Base-by-base conservation (phyloP, 306 rosid genomes). In the Cicer arietinum region DNA sequence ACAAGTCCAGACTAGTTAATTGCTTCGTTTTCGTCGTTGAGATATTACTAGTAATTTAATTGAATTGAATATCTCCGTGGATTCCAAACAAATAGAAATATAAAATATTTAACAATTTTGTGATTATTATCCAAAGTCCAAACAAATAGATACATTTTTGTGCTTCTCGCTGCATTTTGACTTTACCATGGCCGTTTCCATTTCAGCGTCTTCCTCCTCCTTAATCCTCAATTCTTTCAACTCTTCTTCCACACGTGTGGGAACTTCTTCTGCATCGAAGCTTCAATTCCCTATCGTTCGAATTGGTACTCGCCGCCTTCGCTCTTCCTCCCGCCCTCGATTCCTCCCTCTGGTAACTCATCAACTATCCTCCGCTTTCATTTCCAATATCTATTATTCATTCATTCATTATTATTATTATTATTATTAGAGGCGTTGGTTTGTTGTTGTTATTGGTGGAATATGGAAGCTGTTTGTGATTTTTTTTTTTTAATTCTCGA, bases 141-240 rank as follows among this genome's bases (percentile, higher is more conserved):
- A 4, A 30, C 5, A 30, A 30, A 30, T 30, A 30, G 37, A 30
- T 30, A 30, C 37, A 30, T 30, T 4, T 30, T 30, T 30, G 37
- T 30, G 37, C 4, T 53, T 20, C 20, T 35, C 45, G 39, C 10
- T 45, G 16, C 5, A 25, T 54, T 56, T 58, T 58, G 64, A 37
- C 71, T 18, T 62, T 18, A 64, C 80, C 51, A 93, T 93, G 98
- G 96, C 98, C 73, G 71, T 85, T 69, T 90, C 93, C 25, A 57
- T 89, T 41, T 80, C 97, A 16, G 59, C 37, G 37, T 30, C 89
- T 0, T 84, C 91, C 41, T 59, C 91, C 54, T 18, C 85, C 12
- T 16, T 81, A 5, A 58, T 82, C 85, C 65, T 83, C 84, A 57
- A 77, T 75, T 77, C 80, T 25, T 59, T 88, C 18, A 60, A 75